A percentile compares a stretch with the other conserved stretches of the same genome.
These are phyloP conservation scores for Penium margaritaceum DNA, from an alignment of 139 green algal species.

Conservation along the genomic window DNA sequence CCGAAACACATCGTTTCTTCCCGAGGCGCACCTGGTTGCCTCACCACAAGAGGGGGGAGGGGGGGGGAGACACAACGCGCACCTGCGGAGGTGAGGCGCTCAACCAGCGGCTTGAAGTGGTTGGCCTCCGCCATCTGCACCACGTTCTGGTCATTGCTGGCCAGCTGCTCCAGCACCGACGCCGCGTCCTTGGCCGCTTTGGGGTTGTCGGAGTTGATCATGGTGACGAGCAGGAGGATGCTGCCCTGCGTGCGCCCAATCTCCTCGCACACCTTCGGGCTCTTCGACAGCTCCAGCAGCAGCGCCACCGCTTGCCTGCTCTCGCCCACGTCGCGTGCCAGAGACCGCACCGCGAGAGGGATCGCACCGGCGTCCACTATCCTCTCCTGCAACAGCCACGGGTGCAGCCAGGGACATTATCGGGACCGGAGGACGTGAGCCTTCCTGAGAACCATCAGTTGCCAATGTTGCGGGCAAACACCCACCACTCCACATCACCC, in stretches of 20 bases:
- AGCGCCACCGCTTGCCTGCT: constrained; percentile 31
- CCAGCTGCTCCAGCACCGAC: constrained; percentile 21
- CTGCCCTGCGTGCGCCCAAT: constrained; percentile 26
- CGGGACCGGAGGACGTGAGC: no score
- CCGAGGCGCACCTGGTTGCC: no score
- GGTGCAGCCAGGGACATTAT: no score
- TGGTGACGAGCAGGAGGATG: constrained; percentile 37
- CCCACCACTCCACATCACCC: no score
- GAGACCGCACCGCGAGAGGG: constrained; percentile 16
- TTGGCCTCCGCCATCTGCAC: constrained; percentile 39
- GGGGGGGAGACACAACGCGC: no score
- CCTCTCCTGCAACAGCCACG: constrained; percentile 29
- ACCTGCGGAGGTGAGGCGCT: constrained; percentile 13
- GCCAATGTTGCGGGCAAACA: no score
- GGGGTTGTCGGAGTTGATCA: constrained; percentile 27
- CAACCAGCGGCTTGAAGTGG: constrained; percentile 30
- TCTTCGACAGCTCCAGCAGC: constrained; percentile 33
- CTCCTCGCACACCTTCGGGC: constrained; percentile 31
- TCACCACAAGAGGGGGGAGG: no score
- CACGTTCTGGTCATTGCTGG: constrained; percentile 37
- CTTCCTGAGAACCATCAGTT: no score
- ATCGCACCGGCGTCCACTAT: constrained; percentile 27
- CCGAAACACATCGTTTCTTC: no score
- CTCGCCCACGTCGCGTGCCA: constrained; percentile 26
- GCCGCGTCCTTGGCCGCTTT: constrained; percentile 24